phyloP scores from a whole-genome alignment of 2,329 filamentous ascomycete genomes.

The Fusarium falciforme region DNA sequence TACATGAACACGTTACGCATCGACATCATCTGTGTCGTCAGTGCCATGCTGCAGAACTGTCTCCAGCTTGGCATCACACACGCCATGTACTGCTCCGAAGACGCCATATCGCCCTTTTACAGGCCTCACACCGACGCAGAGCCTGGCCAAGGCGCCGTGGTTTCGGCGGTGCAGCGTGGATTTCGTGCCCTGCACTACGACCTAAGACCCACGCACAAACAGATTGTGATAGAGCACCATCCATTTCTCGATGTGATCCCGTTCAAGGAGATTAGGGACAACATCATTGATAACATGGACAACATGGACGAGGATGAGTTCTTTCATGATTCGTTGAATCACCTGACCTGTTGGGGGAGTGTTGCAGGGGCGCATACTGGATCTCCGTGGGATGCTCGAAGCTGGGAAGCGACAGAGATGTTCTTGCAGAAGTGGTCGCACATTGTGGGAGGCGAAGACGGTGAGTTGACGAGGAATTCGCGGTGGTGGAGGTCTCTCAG shows the following conservation, averaged over 20 bases:
- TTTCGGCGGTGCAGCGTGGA: constrained; percentile 34
- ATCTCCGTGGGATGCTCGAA: constrained; percentile 45
- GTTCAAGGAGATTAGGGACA: constrained; percentile 42
- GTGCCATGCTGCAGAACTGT: constrained; percentile 42
- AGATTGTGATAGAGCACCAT: constrained; percentile 41
- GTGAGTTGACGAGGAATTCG: constrained; percentile 44
- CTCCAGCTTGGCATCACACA: constrained; percentile 41
- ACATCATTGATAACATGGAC: constrained; percentile 38
- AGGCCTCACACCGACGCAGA: constrained; percentile 27
- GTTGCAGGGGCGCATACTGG: constrained; percentile 40
- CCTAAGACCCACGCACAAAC: constrained; percentile 41
- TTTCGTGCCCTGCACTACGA: constrained; percentile 41
- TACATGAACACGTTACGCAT: constrained; percentile 44
- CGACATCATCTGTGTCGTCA: constrained; percentile 40
- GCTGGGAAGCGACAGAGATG: constrained; percentile 45
- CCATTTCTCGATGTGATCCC: constrained; percentile 45
- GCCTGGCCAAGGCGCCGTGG: constrained; percentile 20
- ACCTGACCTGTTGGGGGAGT: constrained; percentile 46
- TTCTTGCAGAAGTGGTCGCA: constrained; percentile 46
- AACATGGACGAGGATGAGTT: constrained; percentile 44
- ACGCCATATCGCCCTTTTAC: constrained; percentile 41
- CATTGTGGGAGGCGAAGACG: constrained; percentile 44
- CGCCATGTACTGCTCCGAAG: constrained; percentile 41
- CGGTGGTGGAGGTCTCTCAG: constrained; percentile 45
- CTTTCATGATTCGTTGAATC: constrained; percentile 45